These are phyloP conservation scores for Corylus americana DNA, from an alignment of 306 rosid species.

Conservation along the genomic window DNA sequence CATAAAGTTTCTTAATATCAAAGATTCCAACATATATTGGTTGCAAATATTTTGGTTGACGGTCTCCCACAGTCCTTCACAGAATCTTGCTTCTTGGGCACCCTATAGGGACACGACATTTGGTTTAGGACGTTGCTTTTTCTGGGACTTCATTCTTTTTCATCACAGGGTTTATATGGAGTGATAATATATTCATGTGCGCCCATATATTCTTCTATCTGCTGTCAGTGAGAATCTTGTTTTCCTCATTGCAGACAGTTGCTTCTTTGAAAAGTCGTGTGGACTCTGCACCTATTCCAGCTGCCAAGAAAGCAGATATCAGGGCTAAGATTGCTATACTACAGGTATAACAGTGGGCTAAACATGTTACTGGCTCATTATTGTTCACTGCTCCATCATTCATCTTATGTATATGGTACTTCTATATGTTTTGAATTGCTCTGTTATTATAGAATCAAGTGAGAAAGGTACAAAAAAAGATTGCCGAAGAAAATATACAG, in stretches of 20 bases:
- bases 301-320: constrained; percentile 81
- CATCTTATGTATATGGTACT: not conserved
- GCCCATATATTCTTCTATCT: constrained; percentile 3
- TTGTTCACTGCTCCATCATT: constrained; percentile 2
- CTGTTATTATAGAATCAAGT: constrained; percentile 56
- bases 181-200: not conserved
- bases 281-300: constrained; percentile 80
- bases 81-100: not conserved
- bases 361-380: constrained; percentile 7
- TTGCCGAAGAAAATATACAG: constrained; percentile 82
- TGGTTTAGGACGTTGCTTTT: not conserved
- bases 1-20: too few species aligned
- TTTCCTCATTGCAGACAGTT: constrained; percentile 54
- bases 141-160: not conserved
- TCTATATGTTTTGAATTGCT: constrained; percentile 3
- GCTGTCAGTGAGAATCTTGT: constrained; percentile 5
- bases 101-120: not conserved
- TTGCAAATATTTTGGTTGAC: too few species aligned
- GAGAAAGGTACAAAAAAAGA: constrained; percentile 79
- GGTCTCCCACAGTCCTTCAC: too few species aligned
- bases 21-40: too few species aligned
- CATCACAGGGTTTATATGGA: constrained; percentile 5
- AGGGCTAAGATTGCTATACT: constrained; percentile 65
- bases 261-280: constrained; percentile 74
- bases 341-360: constrained; percentile 51